Conservation (phyloP, 2,329 filamentous ascomycete genomes). For the Fusarium hostae region DNA sequence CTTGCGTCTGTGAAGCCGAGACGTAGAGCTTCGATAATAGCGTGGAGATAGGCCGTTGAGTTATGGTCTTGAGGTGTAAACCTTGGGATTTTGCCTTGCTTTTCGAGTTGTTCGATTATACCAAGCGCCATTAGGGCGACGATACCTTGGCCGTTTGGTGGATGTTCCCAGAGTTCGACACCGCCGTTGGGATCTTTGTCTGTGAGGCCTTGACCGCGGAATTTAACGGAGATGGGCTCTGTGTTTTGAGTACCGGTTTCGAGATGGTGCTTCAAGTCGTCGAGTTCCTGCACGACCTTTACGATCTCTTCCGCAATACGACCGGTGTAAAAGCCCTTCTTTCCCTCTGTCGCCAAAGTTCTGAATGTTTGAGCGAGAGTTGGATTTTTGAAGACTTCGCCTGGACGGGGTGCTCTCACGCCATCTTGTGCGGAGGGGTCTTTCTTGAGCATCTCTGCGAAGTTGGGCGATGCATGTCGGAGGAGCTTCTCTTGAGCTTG, state of each 20-base stretch:
- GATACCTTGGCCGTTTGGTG: slow-evolving; percentile 95
- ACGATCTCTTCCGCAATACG: slow-evolving; percentile 83
- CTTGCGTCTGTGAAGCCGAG: slow-evolving; percentile 89
- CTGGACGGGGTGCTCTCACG: slow-evolving; percentile 77
- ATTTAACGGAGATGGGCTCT: slow-evolving; percentile 84
- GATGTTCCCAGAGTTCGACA: slow-evolving; percentile 94
- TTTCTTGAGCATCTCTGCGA: slow-evolving; percentile 84
- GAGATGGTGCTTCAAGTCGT: slow-evolving; percentile 83
- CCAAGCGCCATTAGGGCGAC: slow-evolving; percentile 94
- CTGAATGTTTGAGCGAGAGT: slow-evolving; percentile 84
- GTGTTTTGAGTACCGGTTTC: slow-evolving; percentile 77
- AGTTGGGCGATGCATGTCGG: slow-evolving; percentile 83
- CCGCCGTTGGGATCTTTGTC: slow-evolving; percentile 53
- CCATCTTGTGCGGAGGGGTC: slow-evolving; percentile 76
- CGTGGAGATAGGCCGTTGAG: slow-evolving; percentile 82
- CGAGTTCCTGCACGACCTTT: slow-evolving; percentile 78
- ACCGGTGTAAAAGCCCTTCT: slow-evolving; percentile 91
- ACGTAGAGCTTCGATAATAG: slow-evolving; percentile 85
- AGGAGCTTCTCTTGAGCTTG: slow-evolving; percentile 69
- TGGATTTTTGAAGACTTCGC: slow-evolving; percentile 91
- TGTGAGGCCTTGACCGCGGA: slow-evolving; percentile 69
- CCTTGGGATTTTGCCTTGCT: slow-evolving; percentile 75
- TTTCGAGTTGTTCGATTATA: slow-evolving; percentile 87
- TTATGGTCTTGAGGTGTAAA: slow-evolving; percentile 83
- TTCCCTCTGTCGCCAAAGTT: slow-evolving; percentile 80